Percentiles rank a stretch among this genome's conserved stretches.
phyloP scores from a whole-genome alignment of 108 stramenopile genomes.

The Nannochloropsis granulata region DNA sequence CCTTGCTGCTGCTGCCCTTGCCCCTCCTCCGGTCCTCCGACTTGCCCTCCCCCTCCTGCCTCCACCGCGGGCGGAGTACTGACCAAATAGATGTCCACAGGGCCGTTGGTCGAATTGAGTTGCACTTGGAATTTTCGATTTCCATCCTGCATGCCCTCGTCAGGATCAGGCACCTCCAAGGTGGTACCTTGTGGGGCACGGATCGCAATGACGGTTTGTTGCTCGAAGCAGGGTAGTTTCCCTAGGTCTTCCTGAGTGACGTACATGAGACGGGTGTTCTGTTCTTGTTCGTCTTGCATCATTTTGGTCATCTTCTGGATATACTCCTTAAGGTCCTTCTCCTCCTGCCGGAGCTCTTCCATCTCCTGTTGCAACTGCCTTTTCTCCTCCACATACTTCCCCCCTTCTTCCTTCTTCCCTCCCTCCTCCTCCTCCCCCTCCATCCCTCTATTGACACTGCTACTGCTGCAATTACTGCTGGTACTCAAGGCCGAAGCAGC shows the following conservation, averaged over 20 bases:
- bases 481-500: background rate
- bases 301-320: background rate
- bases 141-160: conserved; percentile 56
- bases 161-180: conserved; percentile 64
- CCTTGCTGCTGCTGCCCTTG: background rate
- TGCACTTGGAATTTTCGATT: conserved; percentile 65
- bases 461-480: background rate
- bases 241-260: background rate
- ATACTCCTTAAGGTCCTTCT: background rate
- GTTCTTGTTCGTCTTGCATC: background rate
- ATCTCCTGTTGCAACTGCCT: background rate
- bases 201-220: conserved; percentile 64
- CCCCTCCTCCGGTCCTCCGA: background rate
- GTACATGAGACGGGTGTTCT: background rate
- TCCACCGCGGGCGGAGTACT: background rate
- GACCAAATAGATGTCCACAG: conserved; percentile 47
- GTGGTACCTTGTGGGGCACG: conserved; percentile 67
- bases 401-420: background rate
- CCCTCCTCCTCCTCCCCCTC: background rate
- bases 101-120: conserved; percentile 49
- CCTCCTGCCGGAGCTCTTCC: background rate
- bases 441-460: no score
- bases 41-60: background rate
- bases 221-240: background rate
- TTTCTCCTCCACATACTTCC: background rate